Base-by-base conservation (phyloP, 495 filamentous ascomycete genomes). In the Elasticomyces elasticus region DNA sequence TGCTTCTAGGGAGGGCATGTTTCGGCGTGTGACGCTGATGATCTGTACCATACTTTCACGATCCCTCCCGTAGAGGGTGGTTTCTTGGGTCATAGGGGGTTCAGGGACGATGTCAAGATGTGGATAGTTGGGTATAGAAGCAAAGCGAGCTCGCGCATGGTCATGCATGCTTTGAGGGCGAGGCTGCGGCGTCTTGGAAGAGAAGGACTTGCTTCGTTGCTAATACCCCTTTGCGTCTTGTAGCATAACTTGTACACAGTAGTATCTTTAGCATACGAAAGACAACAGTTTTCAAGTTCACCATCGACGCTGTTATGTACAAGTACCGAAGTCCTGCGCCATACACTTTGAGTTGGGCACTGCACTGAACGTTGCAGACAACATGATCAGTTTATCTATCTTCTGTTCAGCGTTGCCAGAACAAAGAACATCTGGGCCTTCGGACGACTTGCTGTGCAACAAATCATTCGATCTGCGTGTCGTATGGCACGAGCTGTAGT, bases 1-100 rank as follows among this genome's bases (percentile, higher is more conserved):
- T 98, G 92, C 76, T 98, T 98, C 72, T 98, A 85, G 48, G 19
- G 20, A 15, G 15, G 42, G 42, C 42, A 15, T 4, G 42, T 7
- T 45, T 22, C 25, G 24, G 20, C 3, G 42, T 45, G 42, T 40
- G 35, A 15, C 35, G 35, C 13, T 40, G 13, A 17, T 12, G 4
- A 17, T 4, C 13, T 40, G 13, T 40, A 5, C 4, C 19, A 40
- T 40, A 15, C 12, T 40, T 3, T 40, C 19, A 5, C 35, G 35
- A 40, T 40, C 30, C 7, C 15, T 33, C 30, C 30, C 30, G 7
- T 33, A 33, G 7, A 33, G 15, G 30, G 30, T 33, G 15, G 30
- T 4, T 40, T 5, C 3, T 4, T 40, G 4, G 12, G 35, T 5
- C 35, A 40, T 40, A 5, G 5, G 35, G 35, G 35, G 13, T 5